phyloP scores from a whole-genome alignment of 2,329 filamentous ascomycete species.

The Scopulariopsis brevicaulis region DNA sequence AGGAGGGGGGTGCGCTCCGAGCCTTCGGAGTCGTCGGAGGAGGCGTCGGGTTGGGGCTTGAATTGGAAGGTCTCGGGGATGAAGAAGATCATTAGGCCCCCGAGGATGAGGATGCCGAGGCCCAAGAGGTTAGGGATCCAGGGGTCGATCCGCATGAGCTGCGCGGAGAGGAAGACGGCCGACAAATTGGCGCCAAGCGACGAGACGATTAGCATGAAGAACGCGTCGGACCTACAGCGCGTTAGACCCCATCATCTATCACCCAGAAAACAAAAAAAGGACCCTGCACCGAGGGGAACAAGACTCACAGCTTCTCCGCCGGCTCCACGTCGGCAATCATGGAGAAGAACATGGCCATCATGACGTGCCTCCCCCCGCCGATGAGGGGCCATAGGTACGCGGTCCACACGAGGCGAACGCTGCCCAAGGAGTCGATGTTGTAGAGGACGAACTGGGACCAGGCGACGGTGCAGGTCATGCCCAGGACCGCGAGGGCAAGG shows the following conservation, averaged over 20 bases:
- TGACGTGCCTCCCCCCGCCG: slow-evolving; percentile 6
- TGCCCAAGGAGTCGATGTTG: background rate
- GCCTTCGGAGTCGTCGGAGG: background rate
- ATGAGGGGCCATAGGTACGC: slow-evolving; percentile 4
- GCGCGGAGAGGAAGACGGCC: background rate
- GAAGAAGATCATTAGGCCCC: background rate
- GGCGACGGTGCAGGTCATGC: slow-evolving; percentile 1
- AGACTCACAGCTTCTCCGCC: slow-evolving; percentile 3
- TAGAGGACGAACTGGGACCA: slow-evolving; percentile 5
- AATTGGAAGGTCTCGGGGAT: slow-evolving; percentile 1
- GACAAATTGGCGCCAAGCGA: background rate
- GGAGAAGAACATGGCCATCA: slow-evolving; percentile 7
- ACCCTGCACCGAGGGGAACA: background rate
- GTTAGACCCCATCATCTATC: background rate
- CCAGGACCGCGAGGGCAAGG: slow-evolving; percentile 5
- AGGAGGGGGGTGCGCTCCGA: background rate
- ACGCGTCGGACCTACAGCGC: background rate
- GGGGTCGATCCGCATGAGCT: slow-evolving; percentile 4
- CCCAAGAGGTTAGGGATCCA: background rate
- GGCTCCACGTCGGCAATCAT: slow-evolving; percentile 7
- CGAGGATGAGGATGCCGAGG: background rate
- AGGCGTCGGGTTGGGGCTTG: background rate
- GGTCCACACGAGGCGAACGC: slow-evolving; percentile 5
- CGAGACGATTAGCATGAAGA: slow-evolving; percentile 4
- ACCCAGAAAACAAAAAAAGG: background rate